phyloP scores from a whole-genome alignment of 106 monocot genomes.

The Amphibolis antarctica region DNA sequence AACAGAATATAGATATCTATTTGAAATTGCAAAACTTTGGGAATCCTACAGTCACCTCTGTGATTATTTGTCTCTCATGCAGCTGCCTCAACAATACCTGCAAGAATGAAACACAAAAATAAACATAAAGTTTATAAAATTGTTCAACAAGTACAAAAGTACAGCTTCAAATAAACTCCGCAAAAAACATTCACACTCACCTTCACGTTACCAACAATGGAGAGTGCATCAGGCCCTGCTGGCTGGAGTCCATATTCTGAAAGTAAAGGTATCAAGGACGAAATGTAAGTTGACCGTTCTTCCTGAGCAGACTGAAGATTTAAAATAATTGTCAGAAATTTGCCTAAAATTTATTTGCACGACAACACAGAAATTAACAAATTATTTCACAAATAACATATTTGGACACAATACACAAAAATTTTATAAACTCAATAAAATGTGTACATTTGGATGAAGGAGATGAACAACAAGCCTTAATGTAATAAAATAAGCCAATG shows the following conservation, averaged over 20 bases:
- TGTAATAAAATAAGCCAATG: too few species aligned
- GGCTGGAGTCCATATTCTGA: constrained; percentile 74
- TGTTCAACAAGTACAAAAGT: too few species aligned
- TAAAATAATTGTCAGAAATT: not conserved
- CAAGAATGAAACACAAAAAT: constrained; percentile 13
- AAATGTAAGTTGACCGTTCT: constrained; percentile 85
- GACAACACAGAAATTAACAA: not conserved
- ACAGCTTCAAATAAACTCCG: too few species aligned
- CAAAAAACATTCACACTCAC: constrained; percentile 10
- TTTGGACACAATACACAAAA: not conserved
- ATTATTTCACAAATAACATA: not conserved
- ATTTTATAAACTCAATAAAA: too few species aligned
- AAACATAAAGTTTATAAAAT: not conserved
- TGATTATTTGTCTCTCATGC: constrained; percentile 79
- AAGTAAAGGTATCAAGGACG: constrained; percentile 87
- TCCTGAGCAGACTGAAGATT: constrained; percentile 82
- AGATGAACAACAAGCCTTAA: too few species aligned
- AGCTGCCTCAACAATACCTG: constrained; percentile 87
- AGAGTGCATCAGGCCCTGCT: constrained; percentile 71
- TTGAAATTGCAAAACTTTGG: too few species aligned
- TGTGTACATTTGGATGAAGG: too few species aligned
- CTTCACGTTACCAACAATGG: constrained; percentile 84
- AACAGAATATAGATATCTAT: too few species aligned
- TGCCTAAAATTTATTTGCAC: not conserved
- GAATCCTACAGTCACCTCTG: constrained; percentile 40